Conservation (phyloP, 768 basidiomycete species). For the Gelatoporia subvermispora region DNA sequence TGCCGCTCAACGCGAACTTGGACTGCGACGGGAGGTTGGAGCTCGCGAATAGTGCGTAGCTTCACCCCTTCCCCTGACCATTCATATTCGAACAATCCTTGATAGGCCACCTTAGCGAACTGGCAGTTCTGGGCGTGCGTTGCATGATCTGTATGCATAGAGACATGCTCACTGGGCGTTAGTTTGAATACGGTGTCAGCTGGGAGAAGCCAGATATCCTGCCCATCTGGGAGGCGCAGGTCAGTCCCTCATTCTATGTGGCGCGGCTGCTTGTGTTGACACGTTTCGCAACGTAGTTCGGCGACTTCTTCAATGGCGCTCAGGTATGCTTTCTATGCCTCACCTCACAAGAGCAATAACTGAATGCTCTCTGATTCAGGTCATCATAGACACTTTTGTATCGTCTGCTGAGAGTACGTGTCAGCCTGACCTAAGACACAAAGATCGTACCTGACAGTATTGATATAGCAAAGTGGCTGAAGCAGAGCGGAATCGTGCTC, state of each 20-base stretch:
- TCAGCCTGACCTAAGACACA: neutral
- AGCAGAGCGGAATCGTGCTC: constrained; percentile 83
- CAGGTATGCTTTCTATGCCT: constrained; percentile 36
- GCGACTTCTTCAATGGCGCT: constrained; percentile 92
- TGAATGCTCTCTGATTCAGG: constrained; percentile 29
- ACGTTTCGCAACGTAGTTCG: constrained; percentile 48
- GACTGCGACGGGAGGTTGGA: constrained; percentile 66
- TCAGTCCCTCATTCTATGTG: constrained; percentile 19
- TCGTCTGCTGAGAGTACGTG: constrained; percentile 76
- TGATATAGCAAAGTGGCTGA: constrained; percentile 81
- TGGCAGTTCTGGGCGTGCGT: constrained; percentile 82
- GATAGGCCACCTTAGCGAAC: constrained; percentile 80
- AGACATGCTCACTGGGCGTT: neutral
- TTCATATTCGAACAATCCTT: neutral
- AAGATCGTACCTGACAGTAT: neutral
- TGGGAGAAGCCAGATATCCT: constrained; percentile 82
- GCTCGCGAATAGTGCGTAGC: constrained; percentile 73
- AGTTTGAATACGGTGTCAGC: constrained; percentile 90
- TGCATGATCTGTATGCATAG: neutral
- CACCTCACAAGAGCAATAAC: neutral
- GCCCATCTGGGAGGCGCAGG: constrained; percentile 92
- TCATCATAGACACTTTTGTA: constrained; percentile 87
- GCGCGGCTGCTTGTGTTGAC: neutral
- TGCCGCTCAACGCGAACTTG: constrained; percentile 75
- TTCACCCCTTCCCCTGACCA: neutral